Conservation (phyloP, 306 rosid species). For the Gillenia trifoliata region DNA sequence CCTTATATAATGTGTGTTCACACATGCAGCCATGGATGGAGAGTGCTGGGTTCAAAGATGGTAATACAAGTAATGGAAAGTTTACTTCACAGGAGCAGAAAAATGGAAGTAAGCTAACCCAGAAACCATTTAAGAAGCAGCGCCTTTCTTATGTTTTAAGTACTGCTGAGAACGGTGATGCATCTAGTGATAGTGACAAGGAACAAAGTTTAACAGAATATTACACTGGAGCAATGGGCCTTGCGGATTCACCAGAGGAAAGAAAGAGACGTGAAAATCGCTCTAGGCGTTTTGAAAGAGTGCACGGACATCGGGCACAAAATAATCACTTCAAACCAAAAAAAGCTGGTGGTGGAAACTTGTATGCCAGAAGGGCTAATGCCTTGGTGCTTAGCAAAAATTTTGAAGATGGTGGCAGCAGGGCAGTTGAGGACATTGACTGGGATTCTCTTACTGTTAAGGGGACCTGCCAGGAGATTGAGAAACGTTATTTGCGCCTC, state of each 20-base stretch:
- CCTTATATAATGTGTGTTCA: neutral
- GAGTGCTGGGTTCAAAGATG: constrained; percentile 50
- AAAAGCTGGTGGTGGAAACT: constrained; percentile 58
- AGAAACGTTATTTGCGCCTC: constrained; percentile 91
- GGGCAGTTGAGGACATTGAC: constrained; percentile 98
- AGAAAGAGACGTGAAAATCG: constrained; percentile 91
- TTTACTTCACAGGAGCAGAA: constrained; percentile 53
- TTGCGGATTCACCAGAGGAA: constrained; percentile 79
- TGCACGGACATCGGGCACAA: constrained; percentile 59
- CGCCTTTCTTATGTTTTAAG: constrained; percentile 49
- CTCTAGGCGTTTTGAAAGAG: constrained; percentile 85
- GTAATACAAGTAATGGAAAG: constrained; percentile 40
- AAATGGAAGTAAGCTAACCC: constrained; percentile 45
- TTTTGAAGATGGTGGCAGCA: constrained; percentile 67
- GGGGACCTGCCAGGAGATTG: constrained; percentile 98
- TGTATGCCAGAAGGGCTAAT: constrained; percentile 72
- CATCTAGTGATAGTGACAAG: constrained; percentile 87
- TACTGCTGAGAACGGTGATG: constrained; percentile 56
- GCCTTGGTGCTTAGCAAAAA: constrained; percentile 71
- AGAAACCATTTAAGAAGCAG: constrained; percentile 72
- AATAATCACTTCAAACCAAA: constrained; percentile 50
- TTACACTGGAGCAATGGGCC: constrained; percentile 66
- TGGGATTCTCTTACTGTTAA: constrained; percentile 99
- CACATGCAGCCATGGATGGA: constrained; percentile 51
- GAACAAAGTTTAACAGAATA: constrained; percentile 70